phyloP scores from a whole-genome alignment of 768 basidiomycete species.

The Pulveroboletus sp. region DNA sequence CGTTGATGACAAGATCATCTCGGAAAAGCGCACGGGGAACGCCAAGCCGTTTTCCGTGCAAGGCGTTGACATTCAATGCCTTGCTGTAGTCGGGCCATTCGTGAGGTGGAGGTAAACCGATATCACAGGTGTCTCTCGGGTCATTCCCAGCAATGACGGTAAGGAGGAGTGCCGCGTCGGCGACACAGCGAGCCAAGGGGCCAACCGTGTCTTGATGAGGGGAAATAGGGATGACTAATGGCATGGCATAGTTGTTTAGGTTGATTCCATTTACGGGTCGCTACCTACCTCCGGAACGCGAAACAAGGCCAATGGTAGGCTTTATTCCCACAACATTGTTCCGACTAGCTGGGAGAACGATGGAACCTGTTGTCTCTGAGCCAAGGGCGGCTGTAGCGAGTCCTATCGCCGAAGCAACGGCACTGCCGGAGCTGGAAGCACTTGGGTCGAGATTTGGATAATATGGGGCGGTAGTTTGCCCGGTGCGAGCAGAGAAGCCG shows the following conservation, averaged over 20 bases:
- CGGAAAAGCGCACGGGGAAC: constrained; percentile 36
- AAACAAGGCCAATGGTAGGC: constrained; percentile 40
- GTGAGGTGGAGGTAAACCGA: constrained; percentile 41
- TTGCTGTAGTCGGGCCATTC: constrained; percentile 51
- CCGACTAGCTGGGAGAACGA: constrained; percentile 38
- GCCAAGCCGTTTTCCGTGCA: constrained; percentile 44
- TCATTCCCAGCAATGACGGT: constrained; percentile 41
- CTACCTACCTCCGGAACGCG: constrained; percentile 33
- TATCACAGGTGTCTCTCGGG: constrained; percentile 33
- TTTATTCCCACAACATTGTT: constrained; percentile 45
- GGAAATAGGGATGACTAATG: constrained; percentile 43
- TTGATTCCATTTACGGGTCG: not conserved
- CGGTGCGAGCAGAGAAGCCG: constrained; percentile 45
- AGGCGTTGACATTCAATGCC: constrained; percentile 43
- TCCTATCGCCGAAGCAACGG: constrained; percentile 41
- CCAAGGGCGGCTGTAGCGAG: constrained; percentile 42
- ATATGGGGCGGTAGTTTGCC: constrained; percentile 40
- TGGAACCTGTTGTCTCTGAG: constrained; percentile 46
- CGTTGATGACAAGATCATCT: constrained; percentile 20
- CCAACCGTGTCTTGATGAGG: constrained; percentile 39
- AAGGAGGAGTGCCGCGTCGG: constrained; percentile 37
- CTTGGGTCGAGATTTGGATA: constrained; percentile 38
- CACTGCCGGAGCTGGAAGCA: constrained; percentile 42
- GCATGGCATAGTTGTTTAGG: not conserved
- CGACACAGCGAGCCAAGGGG: constrained; percentile 33